Percentiles rank a stretch among this genome's conserved stretches.
Evolutionary conservation across 1,284 basidiomycete genomes (phyloP).

Genomic region (Heterobasidion irregulare): DNA sequence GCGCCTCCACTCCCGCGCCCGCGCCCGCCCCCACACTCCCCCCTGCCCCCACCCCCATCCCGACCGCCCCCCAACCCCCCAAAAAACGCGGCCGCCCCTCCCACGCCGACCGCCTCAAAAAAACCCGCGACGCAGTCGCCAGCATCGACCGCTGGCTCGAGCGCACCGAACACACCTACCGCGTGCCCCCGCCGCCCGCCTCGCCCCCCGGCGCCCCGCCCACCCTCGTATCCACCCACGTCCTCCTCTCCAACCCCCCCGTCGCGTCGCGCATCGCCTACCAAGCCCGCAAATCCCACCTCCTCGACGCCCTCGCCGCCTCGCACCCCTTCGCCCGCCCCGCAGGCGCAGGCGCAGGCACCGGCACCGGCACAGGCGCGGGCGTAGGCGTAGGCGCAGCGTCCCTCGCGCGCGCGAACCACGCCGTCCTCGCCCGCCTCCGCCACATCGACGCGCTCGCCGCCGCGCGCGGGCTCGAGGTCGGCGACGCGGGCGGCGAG

Average conservation of each 20-base stretch:
- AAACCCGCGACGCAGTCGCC: slow-evolving; percentile 40
- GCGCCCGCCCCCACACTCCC: slow-evolving; percentile 2
- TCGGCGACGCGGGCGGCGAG: slow-evolving; percentile 33
- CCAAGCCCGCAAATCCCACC: slow-evolving; percentile 25
- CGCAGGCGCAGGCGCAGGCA: too few species aligned
- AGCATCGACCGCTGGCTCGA: slow-evolving; percentile 46
- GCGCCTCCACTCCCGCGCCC: neutral
- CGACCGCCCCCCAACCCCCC: slow-evolving; percentile 8
- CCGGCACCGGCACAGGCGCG: too few species aligned
- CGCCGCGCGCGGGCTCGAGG: slow-evolving; percentile 29
- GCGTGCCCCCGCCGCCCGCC: neutral
- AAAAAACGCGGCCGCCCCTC: slow-evolving; percentile 65
- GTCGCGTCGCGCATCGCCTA: slow-evolving; percentile 30
- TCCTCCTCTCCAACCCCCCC: slow-evolving; percentile 29
- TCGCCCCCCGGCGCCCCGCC: slow-evolving; percentile 1
- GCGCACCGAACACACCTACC: slow-evolving; percentile 16
- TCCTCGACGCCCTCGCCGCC: slow-evolving; percentile 24
- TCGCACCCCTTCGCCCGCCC: neutral
- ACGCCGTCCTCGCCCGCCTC: slow-evolving; percentile 41
- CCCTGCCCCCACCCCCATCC: neutral
- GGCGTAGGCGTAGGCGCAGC: slow-evolving; percentile 10
- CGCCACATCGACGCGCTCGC: slow-evolving; percentile 41
- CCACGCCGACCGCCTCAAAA: slow-evolving; percentile 48
- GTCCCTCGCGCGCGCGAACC: slow-evolving; percentile 29
- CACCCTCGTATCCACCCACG: slow-evolving; percentile 20